Percentiles rank a stretch among this genome's conserved stretches.
Conservation (phyloP, 2,329 filamentous ascomycete species). For the Neoarthrinium moseri region DNA sequence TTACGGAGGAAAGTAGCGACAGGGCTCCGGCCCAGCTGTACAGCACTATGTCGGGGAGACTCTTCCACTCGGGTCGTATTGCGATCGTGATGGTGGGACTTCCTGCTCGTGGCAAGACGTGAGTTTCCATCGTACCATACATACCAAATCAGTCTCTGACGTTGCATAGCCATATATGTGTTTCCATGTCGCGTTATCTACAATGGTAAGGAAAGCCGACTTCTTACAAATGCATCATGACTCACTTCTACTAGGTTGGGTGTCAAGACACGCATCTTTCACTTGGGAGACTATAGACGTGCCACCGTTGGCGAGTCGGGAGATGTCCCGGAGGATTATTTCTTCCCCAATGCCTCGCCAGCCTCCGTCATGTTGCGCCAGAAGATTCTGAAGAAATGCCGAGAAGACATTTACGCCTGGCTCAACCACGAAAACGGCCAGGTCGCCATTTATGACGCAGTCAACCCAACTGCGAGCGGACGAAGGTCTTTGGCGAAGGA, state of each 20-base stretch:
- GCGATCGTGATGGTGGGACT: conserved; percentile 96
- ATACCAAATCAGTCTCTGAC: conserved; percentile 14
- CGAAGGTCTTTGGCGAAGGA: conserved; percentile 87
- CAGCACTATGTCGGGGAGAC: conserved; percentile 93
- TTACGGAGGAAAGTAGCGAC: conserved; percentile 69
- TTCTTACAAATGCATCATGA: conserved; percentile 7
- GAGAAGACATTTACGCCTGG: conserved; percentile 96
- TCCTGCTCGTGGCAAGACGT: conserved; percentile 94
- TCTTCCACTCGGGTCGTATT: conserved; percentile 96
- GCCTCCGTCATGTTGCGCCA: conserved; percentile 90
- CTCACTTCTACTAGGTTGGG: conserved; percentile 63
- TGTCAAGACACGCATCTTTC: conserved; percentile 97
- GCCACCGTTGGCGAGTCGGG: conserved; percentile 82
- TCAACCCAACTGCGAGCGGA: conserved; percentile 84
- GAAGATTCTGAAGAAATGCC: conserved; percentile 96
- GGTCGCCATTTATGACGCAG: conserved; percentile 97
- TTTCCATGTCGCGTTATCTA: conserved; percentile 90
- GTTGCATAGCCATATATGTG: conserved; percentile 75
- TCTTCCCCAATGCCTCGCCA: conserved; percentile 91
- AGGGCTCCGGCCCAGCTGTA: conserved; percentile 96
- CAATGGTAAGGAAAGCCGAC: conserved; percentile 62
- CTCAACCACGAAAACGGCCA: conserved; percentile 97
- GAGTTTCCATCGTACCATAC: conserved; percentile 31
- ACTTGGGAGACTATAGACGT: conserved; percentile 92
- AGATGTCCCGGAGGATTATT: conserved; percentile 93